Base-by-base conservation (phyloP, 192 early-diverging fungal species). In the Dissophora ornata region DNA sequence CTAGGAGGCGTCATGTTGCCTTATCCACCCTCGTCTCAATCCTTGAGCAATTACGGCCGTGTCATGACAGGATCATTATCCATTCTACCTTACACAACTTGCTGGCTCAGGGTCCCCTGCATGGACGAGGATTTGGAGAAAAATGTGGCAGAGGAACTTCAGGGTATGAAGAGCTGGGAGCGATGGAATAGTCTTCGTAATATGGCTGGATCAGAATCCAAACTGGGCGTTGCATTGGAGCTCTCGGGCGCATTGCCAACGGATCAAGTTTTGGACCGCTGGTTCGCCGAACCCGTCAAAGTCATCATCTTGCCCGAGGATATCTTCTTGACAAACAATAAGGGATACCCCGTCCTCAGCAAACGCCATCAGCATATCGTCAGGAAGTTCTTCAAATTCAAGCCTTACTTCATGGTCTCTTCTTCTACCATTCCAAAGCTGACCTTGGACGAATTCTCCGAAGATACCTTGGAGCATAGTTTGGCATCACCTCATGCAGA, bases 211-310 rank as follows among this genome's bases (percentile, higher is more conserved):
- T 85, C 91, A 74, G 84, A 88, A 30, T 46, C 87, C 4, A 92
- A 89, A 62, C 87, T 93, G 7, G 63, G 62, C 16, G 75, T 91
- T 26, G 92, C 91, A 15, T 70, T 96, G 54, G 84, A 89, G 51
- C 25, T 89, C 5, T 74, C 80, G 0, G 62, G 82, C 0, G 63
- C 90, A 4, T 63, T 90, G 18, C 88, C 87, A 10, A 71, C 80
- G 21, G 79, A 80, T 15, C 49, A 68, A 26, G 32, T 80, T 10
- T 69, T 82, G 25, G 80, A 84, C 12, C 82, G 81, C 47, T 99
- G 98, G 98, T 71, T 88, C 15, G 91, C 96, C 2, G 97, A 98
- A 65, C 98, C 98, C 0, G 81, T 99, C 19, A 86, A 88, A 57
- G 71, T 84, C 1, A 81, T 97, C 4, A 84, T 95, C 38, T 42